phyloP scores from a whole-genome alignment of 2,329 filamentous ascomycete genomes.

The Xylaria sp. region DNA sequence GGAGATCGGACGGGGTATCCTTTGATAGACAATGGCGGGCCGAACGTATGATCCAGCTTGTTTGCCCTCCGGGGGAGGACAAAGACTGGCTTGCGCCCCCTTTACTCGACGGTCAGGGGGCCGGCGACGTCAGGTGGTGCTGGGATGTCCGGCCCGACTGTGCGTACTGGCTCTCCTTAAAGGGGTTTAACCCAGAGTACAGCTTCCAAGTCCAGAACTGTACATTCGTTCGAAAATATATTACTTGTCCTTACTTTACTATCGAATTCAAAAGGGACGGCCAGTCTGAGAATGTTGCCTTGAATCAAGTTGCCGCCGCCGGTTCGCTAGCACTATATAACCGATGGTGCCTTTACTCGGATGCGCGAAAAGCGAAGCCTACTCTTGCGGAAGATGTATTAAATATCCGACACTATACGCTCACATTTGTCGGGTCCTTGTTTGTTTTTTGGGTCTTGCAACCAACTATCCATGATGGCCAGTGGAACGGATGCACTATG shows the following conservation, averaged over 20 bases:
- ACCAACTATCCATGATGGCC: not conserved
- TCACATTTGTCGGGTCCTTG: not conserved
- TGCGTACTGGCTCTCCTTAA: constrained; percentile 7
- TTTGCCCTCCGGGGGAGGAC: not conserved
- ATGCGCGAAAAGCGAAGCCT: not conserved
- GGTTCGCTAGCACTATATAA: not conserved
- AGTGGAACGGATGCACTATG: constrained; percentile 1
- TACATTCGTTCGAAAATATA: not conserved
- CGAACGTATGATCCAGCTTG: constrained; percentile 8
- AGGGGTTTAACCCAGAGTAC: not conserved
- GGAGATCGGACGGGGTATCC: constrained; percentile 5
- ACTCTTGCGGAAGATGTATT: not conserved
- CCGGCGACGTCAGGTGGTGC: constrained; percentile 1
- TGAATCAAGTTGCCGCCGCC: not conserved
- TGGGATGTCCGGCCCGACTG: constrained; percentile 12
- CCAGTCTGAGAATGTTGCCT: not conserved
- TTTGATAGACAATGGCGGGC: constrained; percentile 5
- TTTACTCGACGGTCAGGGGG: not conserved
- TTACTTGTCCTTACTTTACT: not conserved
- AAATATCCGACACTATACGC: not conserved
- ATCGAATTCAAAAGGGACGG: not conserved
- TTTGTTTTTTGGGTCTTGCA: not conserved
- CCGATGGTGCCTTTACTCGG: constrained; percentile 5
- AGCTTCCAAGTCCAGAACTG: not conserved
- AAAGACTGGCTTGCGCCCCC: constrained; percentile 1